These are phyloP conservation scores for Nemania sp. DNA, from an alignment of 2,329 filamentous ascomycete species.

Conservation along the genomic window DNA sequence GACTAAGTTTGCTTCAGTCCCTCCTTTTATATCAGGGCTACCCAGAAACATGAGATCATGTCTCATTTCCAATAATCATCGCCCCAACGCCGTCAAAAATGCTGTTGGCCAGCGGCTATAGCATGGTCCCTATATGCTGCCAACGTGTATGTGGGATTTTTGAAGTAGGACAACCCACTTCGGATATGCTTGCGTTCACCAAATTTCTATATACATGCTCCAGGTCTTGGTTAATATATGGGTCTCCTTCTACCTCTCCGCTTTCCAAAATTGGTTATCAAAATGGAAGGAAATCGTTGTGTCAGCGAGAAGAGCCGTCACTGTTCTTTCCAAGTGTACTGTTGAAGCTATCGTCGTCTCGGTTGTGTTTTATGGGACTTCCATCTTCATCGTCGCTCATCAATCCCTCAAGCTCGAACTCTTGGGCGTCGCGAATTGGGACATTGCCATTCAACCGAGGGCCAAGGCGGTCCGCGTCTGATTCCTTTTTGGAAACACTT, in stretches of 20 bases:
- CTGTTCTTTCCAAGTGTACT: constrained; percentile 54
- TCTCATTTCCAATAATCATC: not conserved
- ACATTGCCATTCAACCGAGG: constrained; percentile 41
- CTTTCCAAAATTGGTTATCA: not conserved
- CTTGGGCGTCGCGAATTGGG: constrained; percentile 74
- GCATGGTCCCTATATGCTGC: not conserved
- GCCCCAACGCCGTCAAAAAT: constrained; percentile 14
- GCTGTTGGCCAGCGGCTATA: not conserved
- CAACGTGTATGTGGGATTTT: too few relatives aligned
- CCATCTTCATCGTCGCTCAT: constrained; percentile 85
- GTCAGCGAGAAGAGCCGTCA: constrained; percentile 39
- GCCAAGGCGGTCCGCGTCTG: constrained; percentile 43
- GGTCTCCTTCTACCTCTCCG: not conserved
- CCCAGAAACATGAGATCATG: constrained; percentile 4
- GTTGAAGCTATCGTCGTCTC: constrained; percentile 43
- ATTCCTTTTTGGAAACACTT: constrained; percentile 41
- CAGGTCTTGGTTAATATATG: not conserved
- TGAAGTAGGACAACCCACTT: too few relatives aligned
- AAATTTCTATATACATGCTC: not conserved
- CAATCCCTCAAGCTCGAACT: constrained; percentile 90
- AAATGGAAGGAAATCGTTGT: too few relatives aligned
- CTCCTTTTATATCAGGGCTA: not conserved
- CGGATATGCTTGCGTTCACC: too few relatives aligned
- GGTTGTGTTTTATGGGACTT: constrained; percentile 44
- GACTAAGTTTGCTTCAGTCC: not conserved